phyloP scores from a whole-genome alignment of 768 basidiomycete genomes.

The Lentinula aciculospora region DNA sequence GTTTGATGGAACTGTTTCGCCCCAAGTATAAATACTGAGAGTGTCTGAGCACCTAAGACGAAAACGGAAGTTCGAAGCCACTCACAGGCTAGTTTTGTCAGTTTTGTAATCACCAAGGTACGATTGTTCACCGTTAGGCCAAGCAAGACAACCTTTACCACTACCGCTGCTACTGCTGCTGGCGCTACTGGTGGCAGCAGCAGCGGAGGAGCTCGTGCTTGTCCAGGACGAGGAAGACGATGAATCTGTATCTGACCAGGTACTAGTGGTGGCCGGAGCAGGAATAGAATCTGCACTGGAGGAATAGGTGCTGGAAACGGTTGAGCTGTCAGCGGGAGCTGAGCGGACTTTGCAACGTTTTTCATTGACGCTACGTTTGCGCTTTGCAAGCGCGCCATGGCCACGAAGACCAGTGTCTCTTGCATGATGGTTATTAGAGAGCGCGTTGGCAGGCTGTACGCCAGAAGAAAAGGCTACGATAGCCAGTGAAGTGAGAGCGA shows the following conservation, averaged over 20 bases:
- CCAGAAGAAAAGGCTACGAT: slow-evolving; percentile 47
- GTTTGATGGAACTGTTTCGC: slow-evolving; percentile 37
- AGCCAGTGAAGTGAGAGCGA: slow-evolving; percentile 55
- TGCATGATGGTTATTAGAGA: slow-evolving; percentile 39
- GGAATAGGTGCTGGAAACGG: slow-evolving; percentile 13
- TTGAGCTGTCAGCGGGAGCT: slow-evolving; percentile 18
- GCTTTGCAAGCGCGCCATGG: slow-evolving; percentile 44
- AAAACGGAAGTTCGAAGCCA: not conserved
- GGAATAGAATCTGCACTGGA: slow-evolving; percentile 9
- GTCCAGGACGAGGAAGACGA: not conserved
- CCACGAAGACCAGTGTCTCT: slow-evolving; percentile 39
- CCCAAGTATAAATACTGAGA: slow-evolving; percentile 63
- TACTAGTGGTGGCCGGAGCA: slow-evolving; percentile 13
- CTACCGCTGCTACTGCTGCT: slow-evolving; percentile 8
- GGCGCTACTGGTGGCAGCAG: not conserved
- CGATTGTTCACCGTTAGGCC: slow-evolving; percentile 51
- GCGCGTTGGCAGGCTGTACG: slow-evolving; percentile 43
- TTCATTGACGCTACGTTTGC: slow-evolving; percentile 35
- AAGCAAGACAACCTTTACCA: slow-evolving; percentile 50
- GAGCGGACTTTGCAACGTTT: slow-evolving; percentile 58
- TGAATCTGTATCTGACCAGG: slow-evolving; percentile 1
- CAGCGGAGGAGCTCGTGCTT: slow-evolving; percentile 15
- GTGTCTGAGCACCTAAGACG: not conserved
- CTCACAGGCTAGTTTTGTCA: slow-evolving; percentile 36
- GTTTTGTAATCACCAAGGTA: slow-evolving; percentile 49